Evolutionary conservation across 2,329 filamentous ascomycete genomes (phyloP).

Genomic region (Arthroderma sp.): DNA sequence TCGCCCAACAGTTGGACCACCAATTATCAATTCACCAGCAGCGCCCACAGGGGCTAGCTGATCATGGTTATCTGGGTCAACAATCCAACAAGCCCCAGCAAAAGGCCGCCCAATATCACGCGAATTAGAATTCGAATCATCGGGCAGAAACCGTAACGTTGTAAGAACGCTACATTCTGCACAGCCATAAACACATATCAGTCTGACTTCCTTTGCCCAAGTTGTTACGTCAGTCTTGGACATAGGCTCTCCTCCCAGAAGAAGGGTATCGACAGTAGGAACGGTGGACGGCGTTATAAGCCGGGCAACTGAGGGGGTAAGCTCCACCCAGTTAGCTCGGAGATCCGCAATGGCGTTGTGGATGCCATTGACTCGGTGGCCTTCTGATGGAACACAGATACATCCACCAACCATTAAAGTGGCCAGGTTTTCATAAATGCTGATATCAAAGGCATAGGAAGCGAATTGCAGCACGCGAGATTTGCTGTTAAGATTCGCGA

Average conservation of each 20-base stretch:
- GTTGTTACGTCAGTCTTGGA: conserved; percentile 12
- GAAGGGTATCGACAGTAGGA: conserved; percentile 25
- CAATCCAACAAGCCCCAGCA: conserved; percentile 13
- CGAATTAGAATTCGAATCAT: background rate
- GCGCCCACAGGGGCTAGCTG: conserved; percentile 21
- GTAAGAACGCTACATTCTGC: conserved; percentile 6
- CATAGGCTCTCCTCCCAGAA: conserved; percentile 17
- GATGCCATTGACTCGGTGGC: conserved; percentile 30
- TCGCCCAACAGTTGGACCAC: conserved; percentile 24
- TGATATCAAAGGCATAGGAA: conserved; percentile 77
- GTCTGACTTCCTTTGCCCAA: conserved; percentile 18
- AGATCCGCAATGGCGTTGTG: background rate
- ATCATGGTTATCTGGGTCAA: conserved; percentile 12
- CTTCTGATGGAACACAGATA: conserved; percentile 30
- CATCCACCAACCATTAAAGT: conserved; percentile 23
- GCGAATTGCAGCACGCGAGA: conserved; percentile 60
- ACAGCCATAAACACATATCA: conserved; percentile 26
- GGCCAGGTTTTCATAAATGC: conserved; percentile 69
- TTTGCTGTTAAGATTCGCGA: conserved; percentile 31
- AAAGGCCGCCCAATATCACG: conserved; percentile 9
- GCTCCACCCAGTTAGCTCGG: conserved; percentile 34
- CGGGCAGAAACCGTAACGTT: background rate
- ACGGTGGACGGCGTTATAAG: conserved; percentile 26
- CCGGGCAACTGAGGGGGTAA: conserved; percentile 42
- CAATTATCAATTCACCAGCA: conserved; percentile 29